phyloP scores from a whole-genome alignment of 2,329 filamentous ascomycete genomes.

The Botrytis hyacinthi region DNA sequence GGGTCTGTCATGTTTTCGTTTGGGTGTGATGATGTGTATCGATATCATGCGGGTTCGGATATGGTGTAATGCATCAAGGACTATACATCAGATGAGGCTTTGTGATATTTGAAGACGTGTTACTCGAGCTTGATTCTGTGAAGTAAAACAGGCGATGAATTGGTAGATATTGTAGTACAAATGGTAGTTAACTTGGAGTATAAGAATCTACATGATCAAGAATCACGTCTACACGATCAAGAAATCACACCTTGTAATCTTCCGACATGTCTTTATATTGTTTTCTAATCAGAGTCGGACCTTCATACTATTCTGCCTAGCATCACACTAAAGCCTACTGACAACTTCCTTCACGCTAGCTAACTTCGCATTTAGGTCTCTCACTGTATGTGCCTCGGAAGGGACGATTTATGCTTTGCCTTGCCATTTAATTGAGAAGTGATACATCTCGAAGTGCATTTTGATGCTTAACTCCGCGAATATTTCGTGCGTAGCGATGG shows the following conservation, averaged over 20 bases:
- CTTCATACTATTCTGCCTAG: neutral
- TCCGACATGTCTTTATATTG: neutral
- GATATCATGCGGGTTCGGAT: neutral
- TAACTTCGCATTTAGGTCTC: neutral
- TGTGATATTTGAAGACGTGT: neutral
- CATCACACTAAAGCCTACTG: neutral
- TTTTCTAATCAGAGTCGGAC: neutral
- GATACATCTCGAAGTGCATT: neutral
- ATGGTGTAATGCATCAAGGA: neutral
- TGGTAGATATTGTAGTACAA: neutral
- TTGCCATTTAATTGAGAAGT: neutral
- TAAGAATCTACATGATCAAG: neutral
- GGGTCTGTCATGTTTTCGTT: neutral
- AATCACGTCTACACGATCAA: neutral
- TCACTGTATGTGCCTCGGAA: no score
- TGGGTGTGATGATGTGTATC: neutral
- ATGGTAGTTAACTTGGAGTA: neutral
- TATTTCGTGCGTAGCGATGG: neutral
- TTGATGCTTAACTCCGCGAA: neutral
- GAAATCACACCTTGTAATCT: neutral
- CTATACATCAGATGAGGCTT: neutral
- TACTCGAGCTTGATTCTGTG: neutral
- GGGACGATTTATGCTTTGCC: neutral
- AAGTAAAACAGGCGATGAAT: neutral
- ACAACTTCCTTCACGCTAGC: neutral